These are phyloP conservation scores for Ustilago trichophora DNA, from an alignment of 1,284 basidiomycete genomes.

Conservation along the genomic window DNA sequence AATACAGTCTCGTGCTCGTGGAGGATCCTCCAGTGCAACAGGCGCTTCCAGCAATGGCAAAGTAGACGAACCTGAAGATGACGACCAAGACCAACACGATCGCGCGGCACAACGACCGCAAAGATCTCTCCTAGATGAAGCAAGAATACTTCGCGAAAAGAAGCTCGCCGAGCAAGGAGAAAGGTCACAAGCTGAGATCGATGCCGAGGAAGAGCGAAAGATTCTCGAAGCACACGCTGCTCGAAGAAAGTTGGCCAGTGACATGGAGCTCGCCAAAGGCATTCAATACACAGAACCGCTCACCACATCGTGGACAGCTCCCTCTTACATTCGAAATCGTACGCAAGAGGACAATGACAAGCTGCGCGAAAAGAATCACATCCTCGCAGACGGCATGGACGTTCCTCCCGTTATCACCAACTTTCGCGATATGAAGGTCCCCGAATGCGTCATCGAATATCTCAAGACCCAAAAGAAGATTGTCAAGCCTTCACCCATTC, in stretches of 20 bases:
- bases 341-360: conserved; percentile 76
- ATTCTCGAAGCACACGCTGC: conserved; percentile 91
- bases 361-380: conserved; percentile 88
- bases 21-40: background rate
- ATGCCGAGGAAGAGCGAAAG: conserved; percentile 86
- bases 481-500: conserved; percentile 88
- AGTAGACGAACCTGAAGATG: conserved; percentile 7
- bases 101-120: conserved; percentile 73
- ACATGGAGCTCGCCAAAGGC: conserved; percentile 90
- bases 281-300: conserved; percentile 88
- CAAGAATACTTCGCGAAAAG: conserved; percentile 75
- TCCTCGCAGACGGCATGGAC: conserved; percentile 88
- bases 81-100: conserved; percentile 69
- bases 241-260: conserved; percentile 87
- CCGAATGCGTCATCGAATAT: conserved; percentile 80
- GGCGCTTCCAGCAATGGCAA: background rate
- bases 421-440: conserved; percentile 98
- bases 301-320: conserved; percentile 88
- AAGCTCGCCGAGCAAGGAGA: conserved; percentile 74
- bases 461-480: conserved; percentile 83
- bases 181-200: conserved; percentile 79
- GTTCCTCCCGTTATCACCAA: conserved; percentile 93
- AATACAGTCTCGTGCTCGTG: conserved; percentile 24
- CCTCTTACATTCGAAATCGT: conserved; percentile 80
- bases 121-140: conserved; percentile 57